These are phyloP conservation scores for Colletotrichum sp. DNA, from an alignment of 2,329 filamentous ascomycete genomes.

Conservation along the genomic window DNA sequence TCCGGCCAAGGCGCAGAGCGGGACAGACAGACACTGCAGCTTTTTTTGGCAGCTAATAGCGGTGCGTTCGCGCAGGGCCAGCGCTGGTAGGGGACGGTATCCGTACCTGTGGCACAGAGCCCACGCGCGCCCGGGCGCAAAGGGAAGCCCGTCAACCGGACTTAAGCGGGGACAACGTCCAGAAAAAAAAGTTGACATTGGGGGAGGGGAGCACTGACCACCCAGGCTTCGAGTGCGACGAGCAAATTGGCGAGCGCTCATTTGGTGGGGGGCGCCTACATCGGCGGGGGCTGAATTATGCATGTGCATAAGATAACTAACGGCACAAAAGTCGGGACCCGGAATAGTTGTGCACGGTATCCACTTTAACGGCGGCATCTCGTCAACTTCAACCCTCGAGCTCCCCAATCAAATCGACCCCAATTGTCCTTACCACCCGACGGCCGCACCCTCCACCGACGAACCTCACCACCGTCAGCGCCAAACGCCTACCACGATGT, in stretches of 20 bases:
- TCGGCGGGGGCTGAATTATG: not conserved
- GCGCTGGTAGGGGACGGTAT: not conserved
- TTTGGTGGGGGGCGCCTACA: not conserved
- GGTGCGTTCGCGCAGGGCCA: not conserved
- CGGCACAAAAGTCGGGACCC: not conserved
- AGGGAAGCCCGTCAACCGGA: slow-evolving; percentile 3
- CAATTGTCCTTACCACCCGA: slow-evolving; percentile 24
- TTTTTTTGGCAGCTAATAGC: not conserved
- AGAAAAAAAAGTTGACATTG: not conserved
- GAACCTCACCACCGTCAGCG: slow-evolving; percentile 2
- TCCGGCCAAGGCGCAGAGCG: slow-evolving; percentile 10
- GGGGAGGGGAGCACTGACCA: not conserved
- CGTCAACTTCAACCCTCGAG: slow-evolving; percentile 20
- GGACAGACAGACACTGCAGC: not conserved
- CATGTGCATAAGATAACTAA: not conserved
- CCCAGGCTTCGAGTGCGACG: not conserved
- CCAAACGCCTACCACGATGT: slow-evolving; percentile 57
- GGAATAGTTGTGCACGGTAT: not conserved
- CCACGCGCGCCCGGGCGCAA: not conserved
- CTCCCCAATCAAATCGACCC: slow-evolving; percentile 15
- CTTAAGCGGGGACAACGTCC: slow-evolving; percentile 15
- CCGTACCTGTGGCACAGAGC: not conserved
- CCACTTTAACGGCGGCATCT: not conserved
- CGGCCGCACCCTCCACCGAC: not conserved
- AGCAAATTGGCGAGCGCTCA: not conserved